Conservation (phyloP, 352 stramenopile genomes). For the Globisporangium rhizosaccharum region DNA sequence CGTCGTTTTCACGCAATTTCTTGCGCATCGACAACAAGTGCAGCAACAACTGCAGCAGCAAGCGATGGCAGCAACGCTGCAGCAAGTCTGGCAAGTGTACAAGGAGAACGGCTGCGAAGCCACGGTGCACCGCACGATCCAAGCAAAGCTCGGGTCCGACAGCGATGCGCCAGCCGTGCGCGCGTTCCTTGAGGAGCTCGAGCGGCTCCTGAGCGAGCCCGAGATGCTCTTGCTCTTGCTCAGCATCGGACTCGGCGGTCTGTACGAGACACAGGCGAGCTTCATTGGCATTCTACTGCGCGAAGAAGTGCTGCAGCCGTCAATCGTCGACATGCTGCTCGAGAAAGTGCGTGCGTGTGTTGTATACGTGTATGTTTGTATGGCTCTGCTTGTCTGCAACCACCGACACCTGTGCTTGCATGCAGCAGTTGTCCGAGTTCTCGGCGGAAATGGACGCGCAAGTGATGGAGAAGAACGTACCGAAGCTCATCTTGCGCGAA, state of each 20-base stretch:
- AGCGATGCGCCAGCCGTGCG: constrained; percentile 16
- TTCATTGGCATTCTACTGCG: constrained; percentile 53
- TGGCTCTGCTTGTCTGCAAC: background rate
- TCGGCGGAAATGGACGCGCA: constrained; percentile 28
- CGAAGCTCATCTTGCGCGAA: constrained; percentile 60
- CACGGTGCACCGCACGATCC: constrained; percentile 27
- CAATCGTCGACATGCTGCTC: constrained; percentile 41
- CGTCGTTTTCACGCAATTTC: background rate
- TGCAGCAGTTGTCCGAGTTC: constrained; percentile 36
- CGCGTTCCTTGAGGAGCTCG: constrained; percentile 32
- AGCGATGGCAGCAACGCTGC: constrained; percentile 25
- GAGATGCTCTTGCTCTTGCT: constrained; percentile 43
- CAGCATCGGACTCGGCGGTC: constrained; percentile 33
- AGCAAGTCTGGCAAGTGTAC: constrained; percentile 38
- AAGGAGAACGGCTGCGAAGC: constrained; percentile 38
- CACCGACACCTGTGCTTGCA: background rate
- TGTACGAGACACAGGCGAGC: constrained; percentile 40
- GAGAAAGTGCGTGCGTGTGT: constrained; percentile 27
- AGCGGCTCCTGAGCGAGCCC: constrained; percentile 26
- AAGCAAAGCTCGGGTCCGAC: constrained; percentile 19
- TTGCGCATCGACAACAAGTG: background rate
- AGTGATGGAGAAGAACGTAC: constrained; percentile 43
- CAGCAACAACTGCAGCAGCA: background rate
- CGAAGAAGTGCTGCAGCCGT: constrained; percentile 39
- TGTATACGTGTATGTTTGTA: background rate